A percentile compares a stretch with the other conserved stretches of the same genome.
These are phyloP conservation scores for Thozetella sp. DNA, from an alignment of 495 filamentous ascomycete genomes.

Conservation along the genomic window DNA sequence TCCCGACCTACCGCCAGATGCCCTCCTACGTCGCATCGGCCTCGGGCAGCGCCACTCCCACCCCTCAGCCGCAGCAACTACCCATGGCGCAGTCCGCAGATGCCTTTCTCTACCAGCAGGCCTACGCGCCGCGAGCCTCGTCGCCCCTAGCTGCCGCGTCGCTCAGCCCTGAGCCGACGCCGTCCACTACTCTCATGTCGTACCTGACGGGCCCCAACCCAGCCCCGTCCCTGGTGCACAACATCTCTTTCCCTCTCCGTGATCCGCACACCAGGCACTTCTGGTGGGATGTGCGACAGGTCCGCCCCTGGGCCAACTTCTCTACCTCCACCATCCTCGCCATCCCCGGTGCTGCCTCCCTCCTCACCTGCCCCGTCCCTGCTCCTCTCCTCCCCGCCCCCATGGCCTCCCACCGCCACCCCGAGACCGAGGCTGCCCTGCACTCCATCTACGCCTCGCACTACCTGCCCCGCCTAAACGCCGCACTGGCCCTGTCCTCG, in stretches of 20 bases:
- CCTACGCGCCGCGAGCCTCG: constrained; percentile 40
- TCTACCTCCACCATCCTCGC: constrained; percentile 69
- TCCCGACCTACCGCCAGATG: constrained; percentile 79
- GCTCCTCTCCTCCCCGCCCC: constrained; percentile 64
- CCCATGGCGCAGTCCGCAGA: constrained; percentile 35
- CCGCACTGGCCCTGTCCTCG: constrained; percentile 71
- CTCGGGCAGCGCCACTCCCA: constrained; percentile 28
- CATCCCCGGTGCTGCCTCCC: constrained; percentile 70
- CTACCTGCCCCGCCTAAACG: constrained; percentile 79
- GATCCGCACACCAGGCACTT: constrained; percentile 78
- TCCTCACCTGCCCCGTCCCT: constrained; percentile 73
- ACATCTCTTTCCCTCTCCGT: constrained; percentile 68
- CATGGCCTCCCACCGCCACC: constrained; percentile 54
- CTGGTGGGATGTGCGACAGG: constrained; percentile 93
- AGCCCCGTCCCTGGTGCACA: constrained; percentile 78
- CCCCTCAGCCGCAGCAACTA: constrained; percentile 24
- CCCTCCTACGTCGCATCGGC: constrained; percentile 63
- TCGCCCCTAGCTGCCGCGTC: constrained; percentile 44
- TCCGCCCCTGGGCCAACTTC: constrained; percentile 81
- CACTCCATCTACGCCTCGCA: constrained; percentile 68
- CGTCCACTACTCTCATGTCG: constrained; percentile 72
- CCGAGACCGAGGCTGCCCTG: constrained; percentile 74
- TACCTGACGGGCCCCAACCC: constrained; percentile 82
- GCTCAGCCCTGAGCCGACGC: constrained; percentile 36
- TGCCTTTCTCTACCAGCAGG: constrained; percentile 43